These are phyloP conservation scores for Suhomyces sp. DNA, from an alignment of 805 yeast genomes.

Conservation along the genomic window DNA sequence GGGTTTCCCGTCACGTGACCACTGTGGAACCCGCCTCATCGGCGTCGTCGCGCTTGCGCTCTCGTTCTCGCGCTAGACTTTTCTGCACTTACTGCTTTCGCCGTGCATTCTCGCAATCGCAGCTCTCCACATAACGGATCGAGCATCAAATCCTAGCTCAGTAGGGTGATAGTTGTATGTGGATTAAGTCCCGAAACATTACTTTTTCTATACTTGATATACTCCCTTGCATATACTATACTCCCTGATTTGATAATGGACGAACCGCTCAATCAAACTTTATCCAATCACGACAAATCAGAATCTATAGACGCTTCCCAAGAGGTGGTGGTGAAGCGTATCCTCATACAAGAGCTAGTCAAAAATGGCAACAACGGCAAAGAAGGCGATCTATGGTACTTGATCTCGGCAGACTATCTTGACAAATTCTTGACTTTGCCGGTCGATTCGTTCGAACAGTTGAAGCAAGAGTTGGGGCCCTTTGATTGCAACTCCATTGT, in stretches of 20 bases:
- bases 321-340: conserved; percentile 9
- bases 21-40: not conserved
- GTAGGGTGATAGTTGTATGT: not conserved
- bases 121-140: not conserved
- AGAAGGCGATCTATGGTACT: conserved; percentile 50
- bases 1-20: not conserved
- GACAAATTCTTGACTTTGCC: conserved; percentile 35
- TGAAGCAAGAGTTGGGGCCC: conserved; percentile 40
- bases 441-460: conserved; percentile 23
- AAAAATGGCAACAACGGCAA: conserved; percentile 14
- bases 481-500: conserved; percentile 45
- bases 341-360: conserved; percentile 18
- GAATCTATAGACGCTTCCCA: conserved; percentile 1
- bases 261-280: not conserved
- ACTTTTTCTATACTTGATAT: not conserved
- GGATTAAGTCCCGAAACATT: not conserved
- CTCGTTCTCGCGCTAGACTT: not conserved
- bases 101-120: not conserved
- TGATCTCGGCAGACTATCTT: conserved; percentile 48
- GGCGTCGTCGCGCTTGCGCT: not conserved
- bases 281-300: not conserved
- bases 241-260: not conserved
- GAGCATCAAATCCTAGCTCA: not conserved
- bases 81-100: not conserved
- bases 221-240: not conserved